These are phyloP conservation scores for Thozetella sp. DNA, from an alignment of 495 filamentous ascomycete species.

Conservation along the genomic window DNA sequence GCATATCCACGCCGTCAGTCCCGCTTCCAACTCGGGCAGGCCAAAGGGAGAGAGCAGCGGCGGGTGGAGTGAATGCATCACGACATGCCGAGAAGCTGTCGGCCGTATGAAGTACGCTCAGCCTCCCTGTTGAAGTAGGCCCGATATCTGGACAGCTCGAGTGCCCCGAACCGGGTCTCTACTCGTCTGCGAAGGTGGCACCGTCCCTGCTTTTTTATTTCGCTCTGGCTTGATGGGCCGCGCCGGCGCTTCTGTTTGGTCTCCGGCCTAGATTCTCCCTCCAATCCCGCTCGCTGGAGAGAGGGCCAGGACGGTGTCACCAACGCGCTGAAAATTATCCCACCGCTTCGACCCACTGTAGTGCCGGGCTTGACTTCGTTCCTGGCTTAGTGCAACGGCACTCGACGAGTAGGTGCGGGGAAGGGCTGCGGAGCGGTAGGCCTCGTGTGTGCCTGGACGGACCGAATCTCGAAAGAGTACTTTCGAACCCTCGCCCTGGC, in stretches of 20 bases:
- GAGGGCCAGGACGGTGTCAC: background rate
- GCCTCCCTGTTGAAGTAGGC: background rate
- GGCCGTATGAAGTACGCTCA: background rate
- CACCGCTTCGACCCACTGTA: background rate
- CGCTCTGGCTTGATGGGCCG: background rate
- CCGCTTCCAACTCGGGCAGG: no score
- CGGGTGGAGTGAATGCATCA: background rate
- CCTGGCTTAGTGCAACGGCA: background rate
- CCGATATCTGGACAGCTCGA: background rate
- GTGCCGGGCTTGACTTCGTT: background rate
- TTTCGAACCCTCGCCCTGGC: background rate
- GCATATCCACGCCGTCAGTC: no score
- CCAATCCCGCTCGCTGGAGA: background rate
- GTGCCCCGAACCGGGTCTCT: background rate
- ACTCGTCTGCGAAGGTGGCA: background rate
- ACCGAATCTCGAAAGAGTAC: slow-evolving; percentile 1
- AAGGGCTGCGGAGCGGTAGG: background rate
- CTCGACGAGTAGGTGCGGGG: background rate
- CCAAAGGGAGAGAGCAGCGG: background rate
- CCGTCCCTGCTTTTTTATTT: background rate
- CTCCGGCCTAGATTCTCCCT: background rate
- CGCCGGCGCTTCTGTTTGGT: background rate
- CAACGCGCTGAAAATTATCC: background rate
- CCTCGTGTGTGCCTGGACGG: slow-evolving; percentile 1
- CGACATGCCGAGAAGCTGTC: background rate